These are phyloP conservation scores for Sporothrix dimorphospora DNA, from an alignment of 2,329 filamentous ascomycete genomes.

Conservation along the genomic window DNA sequence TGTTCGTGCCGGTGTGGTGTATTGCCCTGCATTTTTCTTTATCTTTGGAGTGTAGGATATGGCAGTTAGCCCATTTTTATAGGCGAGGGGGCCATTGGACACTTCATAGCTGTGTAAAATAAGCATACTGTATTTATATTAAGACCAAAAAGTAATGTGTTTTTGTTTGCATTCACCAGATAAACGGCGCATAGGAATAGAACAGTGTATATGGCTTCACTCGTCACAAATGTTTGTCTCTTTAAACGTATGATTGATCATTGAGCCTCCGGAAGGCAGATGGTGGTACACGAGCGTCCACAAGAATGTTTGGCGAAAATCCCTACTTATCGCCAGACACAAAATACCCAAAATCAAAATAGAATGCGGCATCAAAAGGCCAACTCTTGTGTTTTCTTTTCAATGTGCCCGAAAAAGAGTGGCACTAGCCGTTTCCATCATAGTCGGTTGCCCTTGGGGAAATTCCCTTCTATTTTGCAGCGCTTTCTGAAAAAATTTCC, in stretches of 20 bases:
- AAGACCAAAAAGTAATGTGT: background rate
- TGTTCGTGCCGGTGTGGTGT: background rate
- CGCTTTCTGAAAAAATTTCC: background rate
- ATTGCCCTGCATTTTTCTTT: background rate
- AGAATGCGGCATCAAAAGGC: background rate
- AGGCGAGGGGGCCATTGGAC: background rate
- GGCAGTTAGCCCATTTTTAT: background rate
- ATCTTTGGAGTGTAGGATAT: background rate
- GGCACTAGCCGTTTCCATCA: background rate
- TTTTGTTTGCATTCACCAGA: background rate
- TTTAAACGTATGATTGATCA: background rate
- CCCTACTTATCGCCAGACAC: background rate
- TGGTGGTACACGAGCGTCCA: background rate
- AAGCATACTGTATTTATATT: background rate
- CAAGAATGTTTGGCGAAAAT: background rate
- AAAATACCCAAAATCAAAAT: background rate
- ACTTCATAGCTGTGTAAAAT: background rate
- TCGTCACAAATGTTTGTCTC: background rate
- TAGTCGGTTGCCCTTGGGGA: constrained; percentile 29
- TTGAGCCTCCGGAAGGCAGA: background rate
- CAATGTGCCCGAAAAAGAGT: background rate
- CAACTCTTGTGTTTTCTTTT: background rate
- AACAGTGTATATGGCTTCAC: background rate
- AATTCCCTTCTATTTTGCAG: background rate
- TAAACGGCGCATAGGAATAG: background rate